Evolutionary conservation across 2,329 filamentous ascomycete genomes (phyloP).

Genomic region (Aureobasidium namibiae): DNA sequence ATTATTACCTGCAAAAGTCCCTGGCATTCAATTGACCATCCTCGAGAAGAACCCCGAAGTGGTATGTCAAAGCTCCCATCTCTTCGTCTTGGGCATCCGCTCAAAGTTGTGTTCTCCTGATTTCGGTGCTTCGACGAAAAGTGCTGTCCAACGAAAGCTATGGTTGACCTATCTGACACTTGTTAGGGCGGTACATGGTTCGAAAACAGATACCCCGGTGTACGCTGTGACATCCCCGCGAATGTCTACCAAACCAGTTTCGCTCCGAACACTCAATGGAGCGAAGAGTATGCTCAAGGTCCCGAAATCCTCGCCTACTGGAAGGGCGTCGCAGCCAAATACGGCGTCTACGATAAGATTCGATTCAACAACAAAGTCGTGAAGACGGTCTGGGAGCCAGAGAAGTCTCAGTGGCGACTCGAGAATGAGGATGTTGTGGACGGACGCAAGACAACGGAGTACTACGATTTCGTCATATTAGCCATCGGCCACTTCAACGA

Average conservation of each 20-base stretch:
- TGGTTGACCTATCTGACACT: too few relatives aligned
- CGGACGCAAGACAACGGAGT: conserved; percentile 35
- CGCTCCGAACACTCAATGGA: conserved; percentile 60
- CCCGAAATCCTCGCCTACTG: conserved; percentile 61
- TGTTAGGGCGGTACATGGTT: conserved; percentile 40
- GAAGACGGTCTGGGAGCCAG: conserved; percentile 47
- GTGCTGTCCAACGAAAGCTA: too few relatives aligned
- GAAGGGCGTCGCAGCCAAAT: conserved; percentile 53
- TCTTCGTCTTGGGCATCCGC: too few relatives aligned
- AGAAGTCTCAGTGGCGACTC: conserved; percentile 49
- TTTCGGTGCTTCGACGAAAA: too few relatives aligned
- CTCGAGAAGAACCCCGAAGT: conserved; percentile 62
- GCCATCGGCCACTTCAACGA: conserved; percentile 59
- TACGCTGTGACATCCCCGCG: conserved; percentile 60
- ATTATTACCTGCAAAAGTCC: conserved; percentile 60
- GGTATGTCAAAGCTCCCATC: conserved; percentile 30
- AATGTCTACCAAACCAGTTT: conserved; percentile 65
- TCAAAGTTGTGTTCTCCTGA: too few relatives aligned
- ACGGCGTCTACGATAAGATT: conserved; percentile 54
- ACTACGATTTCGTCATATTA: conserved; percentile 54
- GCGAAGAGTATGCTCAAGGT: conserved; percentile 58
- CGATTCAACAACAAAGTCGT: conserved; percentile 50
- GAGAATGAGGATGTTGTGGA: conserved; percentile 20
- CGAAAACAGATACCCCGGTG: conserved; percentile 52
- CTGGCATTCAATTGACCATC: conserved; percentile 56